Conservation (phyloP, 1,284 basidiomycete genomes). For the Rhodotorula sp. region DNA sequence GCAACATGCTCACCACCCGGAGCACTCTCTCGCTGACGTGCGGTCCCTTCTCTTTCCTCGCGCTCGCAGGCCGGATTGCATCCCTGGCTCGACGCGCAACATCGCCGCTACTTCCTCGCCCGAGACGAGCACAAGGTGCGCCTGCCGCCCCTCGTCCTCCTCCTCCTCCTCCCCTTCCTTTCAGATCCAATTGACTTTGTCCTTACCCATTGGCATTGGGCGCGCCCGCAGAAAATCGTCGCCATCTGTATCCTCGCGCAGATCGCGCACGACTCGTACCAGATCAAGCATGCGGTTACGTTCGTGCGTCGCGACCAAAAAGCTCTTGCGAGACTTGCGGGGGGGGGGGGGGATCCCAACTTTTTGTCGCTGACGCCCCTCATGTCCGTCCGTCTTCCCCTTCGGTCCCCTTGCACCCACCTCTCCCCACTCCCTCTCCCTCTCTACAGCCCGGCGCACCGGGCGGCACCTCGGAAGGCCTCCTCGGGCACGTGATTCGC, state of each 20-base stretch:
- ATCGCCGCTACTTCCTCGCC: slow-evolving; percentile 36
- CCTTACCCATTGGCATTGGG: too few relatives aligned
- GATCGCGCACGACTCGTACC: slow-evolving; percentile 29
- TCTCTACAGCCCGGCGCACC: slow-evolving; percentile 30
- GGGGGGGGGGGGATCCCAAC: too few relatives aligned
- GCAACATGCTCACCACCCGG: too few relatives aligned
- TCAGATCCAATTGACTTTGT: too few relatives aligned
- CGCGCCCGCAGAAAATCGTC: slow-evolving; percentile 21
- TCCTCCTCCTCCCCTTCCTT: too few relatives aligned
- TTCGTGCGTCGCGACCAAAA: slow-evolving; percentile 11
- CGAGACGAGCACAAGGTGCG: slow-evolving; percentile 26
- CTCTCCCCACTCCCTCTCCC: too few relatives aligned
- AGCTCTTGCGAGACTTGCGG: too few relatives aligned
- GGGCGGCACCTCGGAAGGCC: slow-evolving; percentile 27
- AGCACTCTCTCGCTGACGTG: too few relatives aligned
- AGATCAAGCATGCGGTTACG: slow-evolving; percentile 36
- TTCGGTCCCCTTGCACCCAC: neutral
- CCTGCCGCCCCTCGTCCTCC: too few relatives aligned
- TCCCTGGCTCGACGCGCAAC: slow-evolving; percentile 31
- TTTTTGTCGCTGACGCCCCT: neutral
- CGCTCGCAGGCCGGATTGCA: slow-evolving; percentile 20
- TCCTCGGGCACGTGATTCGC: slow-evolving; percentile 31
- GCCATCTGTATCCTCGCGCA: slow-evolving; percentile 35
- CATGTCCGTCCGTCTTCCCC: too few relatives aligned
- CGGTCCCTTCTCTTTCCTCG: neutral